Evolutionary conservation across 1,284 basidiomycete genomes (phyloP).

Genomic region (Cystobasidium sp.): DNA sequence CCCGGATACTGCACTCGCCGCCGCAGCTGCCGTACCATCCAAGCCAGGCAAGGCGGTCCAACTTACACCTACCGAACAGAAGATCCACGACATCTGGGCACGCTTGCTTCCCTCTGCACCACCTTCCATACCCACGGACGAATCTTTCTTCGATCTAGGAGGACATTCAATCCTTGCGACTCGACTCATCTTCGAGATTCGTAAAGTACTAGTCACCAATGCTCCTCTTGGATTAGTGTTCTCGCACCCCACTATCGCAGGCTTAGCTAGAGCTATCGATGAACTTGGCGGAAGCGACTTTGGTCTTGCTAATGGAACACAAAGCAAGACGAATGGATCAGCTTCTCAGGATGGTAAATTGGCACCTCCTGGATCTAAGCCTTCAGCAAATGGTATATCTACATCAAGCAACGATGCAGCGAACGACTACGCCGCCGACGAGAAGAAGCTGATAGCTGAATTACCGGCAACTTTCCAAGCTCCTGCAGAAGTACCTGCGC

Average conservation of each 20-base stretch:
- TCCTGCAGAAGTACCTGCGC: constrained; percentile 63
- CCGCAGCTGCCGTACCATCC: constrained; percentile 57
- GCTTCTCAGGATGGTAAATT: constrained; percentile 52
- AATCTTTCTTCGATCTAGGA: constrained; percentile 97
- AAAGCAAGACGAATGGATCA: constrained; percentile 52
- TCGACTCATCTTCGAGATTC: constrained; percentile 93
- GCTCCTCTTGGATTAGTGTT: constrained; percentile 93
- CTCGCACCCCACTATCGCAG: constrained; percentile 82
- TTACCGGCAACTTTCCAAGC: constrained; percentile 68
- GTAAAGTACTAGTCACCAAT: constrained; percentile 88
- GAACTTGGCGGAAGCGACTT: constrained; percentile 77
- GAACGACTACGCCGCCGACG: constrained; percentile 78
- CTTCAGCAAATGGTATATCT: constrained; percentile 44
- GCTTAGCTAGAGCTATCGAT: constrained; percentile 82
- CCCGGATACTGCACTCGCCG: constrained; percentile 89
- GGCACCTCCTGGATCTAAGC: constrained; percentile 42
- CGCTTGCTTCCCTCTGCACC: constrained; percentile 81
- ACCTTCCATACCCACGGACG: constrained; percentile 78
- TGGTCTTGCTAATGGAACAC: constrained; percentile 65
- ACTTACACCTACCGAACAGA: constrained; percentile 74
- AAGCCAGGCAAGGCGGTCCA: constrained; percentile 51
- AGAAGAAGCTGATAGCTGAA: constrained; percentile 66
- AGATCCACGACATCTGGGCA: constrained; percentile 81
- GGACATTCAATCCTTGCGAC: constrained; percentile 99
- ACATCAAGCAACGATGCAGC: constrained; percentile 55